Evolutionary conservation across 2,329 filamentous ascomycete genomes (phyloP).

Genomic region (Erysiphe pulchra): DNA sequence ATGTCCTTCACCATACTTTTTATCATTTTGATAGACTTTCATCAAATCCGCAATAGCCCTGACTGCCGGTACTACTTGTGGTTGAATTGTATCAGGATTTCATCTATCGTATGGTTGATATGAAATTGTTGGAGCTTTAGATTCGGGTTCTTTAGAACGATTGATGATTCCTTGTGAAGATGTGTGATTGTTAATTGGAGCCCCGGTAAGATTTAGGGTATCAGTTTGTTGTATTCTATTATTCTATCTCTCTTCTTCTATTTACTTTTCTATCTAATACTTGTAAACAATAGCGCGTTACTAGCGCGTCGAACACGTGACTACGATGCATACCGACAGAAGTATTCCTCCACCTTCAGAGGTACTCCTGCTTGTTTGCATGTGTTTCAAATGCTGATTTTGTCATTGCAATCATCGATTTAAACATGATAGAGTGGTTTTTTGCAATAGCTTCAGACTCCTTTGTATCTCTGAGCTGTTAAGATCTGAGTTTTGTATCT

Average conservation of each 20-base stretch:
- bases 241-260: background rate
- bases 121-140: background rate
- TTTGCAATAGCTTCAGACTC: no score
- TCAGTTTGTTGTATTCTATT: background rate
- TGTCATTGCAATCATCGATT: no score
- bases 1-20: no score
- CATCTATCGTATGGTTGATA: background rate
- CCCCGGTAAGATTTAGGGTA: background rate
- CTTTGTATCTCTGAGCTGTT: no score
- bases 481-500: no score
- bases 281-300: background rate
- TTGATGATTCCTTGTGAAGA: background rate
- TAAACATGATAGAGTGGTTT: no score
- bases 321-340: background rate
- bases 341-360: no score
- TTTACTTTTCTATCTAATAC: background rate
- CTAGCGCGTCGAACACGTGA: background rate
- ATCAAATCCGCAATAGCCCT: background rate
- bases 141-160: background rate
- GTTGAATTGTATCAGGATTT: background rate
- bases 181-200: background rate
- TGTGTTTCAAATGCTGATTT: no score
- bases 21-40: no score
- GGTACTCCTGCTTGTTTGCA: no score
- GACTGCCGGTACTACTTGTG: background rate